A percentile compares a stretch with the other conserved stretches of the same genome.
These are phyloP conservation scores for Leccinum subgranulosum DNA, from an alignment of 768 basidiomycete genomes.

Conservation along the genomic window DNA sequence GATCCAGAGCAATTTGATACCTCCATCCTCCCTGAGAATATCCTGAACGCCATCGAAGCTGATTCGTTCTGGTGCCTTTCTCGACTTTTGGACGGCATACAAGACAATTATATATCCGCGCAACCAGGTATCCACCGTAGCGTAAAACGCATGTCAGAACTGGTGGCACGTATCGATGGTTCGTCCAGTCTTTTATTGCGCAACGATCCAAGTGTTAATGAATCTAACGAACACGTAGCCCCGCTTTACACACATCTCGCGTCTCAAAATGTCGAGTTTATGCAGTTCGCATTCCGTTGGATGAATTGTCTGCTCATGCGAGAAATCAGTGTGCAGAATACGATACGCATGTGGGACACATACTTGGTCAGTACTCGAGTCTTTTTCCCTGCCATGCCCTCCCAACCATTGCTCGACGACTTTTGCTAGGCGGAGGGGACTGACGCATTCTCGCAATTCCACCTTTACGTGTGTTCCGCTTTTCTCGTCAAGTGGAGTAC, in stretches of 20 bases:
- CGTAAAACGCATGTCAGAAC: constrained; percentile 90
- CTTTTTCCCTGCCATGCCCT: neutral
- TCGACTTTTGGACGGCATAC: constrained; percentile 92
- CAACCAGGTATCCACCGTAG: constrained; percentile 96
- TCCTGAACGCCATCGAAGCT: constrained; percentile 87
- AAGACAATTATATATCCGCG: constrained; percentile 95
- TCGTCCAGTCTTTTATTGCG: constrained; percentile 20
- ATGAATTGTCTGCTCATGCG: constrained; percentile 99
- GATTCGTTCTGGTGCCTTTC: constrained; percentile 99
- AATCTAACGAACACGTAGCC: constrained; percentile 40
- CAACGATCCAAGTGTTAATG: neutral
- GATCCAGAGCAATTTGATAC: constrained; percentile 91
- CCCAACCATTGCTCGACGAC: neutral
- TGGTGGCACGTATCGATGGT: constrained; percentile 90
- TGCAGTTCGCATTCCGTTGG: constrained; percentile 99
- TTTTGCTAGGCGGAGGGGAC: constrained; percentile 82
- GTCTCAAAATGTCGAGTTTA: constrained; percentile 93
- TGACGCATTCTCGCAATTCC: constrained; percentile 98
- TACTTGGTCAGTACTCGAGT: constrained; percentile 68
- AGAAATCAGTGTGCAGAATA: constrained; percentile 95
- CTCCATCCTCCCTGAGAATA: constrained; percentile 59
- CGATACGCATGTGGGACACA: constrained; percentile 99
- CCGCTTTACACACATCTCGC: constrained; percentile 86
- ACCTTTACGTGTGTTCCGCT: constrained; percentile 96
- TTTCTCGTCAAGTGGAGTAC: constrained; percentile 96